A percentile compares a stretch with the other conserved stretches of the same genome.
phyloP scores from a whole-genome alignment of 2,329 filamentous ascomycete species.

The Trichoderma afroharzianum region DNA sequence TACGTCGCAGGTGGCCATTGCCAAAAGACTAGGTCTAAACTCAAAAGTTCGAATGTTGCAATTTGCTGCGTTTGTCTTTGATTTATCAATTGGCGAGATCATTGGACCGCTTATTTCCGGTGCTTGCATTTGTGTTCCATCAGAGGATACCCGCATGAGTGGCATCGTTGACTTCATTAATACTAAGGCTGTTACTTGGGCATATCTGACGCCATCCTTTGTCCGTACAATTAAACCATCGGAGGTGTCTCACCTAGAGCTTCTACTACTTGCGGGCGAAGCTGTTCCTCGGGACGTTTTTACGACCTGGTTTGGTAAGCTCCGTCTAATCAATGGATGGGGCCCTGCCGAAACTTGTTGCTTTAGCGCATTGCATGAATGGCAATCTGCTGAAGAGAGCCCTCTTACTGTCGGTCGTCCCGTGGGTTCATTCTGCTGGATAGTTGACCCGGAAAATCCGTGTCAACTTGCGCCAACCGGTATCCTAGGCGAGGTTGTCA shows the following conservation, averaged over 20 bases:
- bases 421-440: conserved; percentile 15
- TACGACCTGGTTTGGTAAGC: conserved; percentile 15
- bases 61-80: conserved; percentile 17
- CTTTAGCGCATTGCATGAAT: conserved; percentile 17
- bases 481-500: conserved; percentile 14
- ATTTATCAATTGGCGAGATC: conserved; percentile 18
- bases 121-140: conserved; percentile 8
- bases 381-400: conserved; percentile 8
- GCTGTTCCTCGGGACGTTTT: conserved; percentile 13
- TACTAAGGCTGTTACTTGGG: not conserved
- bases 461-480: conserved; percentile 14
- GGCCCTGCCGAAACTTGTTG: conserved; percentile 21
- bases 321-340: conserved; percentile 21
- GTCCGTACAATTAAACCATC: conserved; percentile 1
- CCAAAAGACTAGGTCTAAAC: not conserved
- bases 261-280: conserved; percentile 19
- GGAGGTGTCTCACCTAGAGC: conserved; percentile 15
- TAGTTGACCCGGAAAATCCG: conserved; percentile 12
- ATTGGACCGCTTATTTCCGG: conserved; percentile 12
- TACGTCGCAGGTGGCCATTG: not conserved
- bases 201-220: conserved; percentile 17
- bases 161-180: conserved; percentile 13
- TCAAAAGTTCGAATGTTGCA: conserved; percentile 12
- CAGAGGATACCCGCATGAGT: conserved; percentile 16
- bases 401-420: conserved; percentile 14